Evolutionary conservation across 352 stramenopile species (phyloP), one percentile per base, ranked within the genome.

Genomic region (Globisporangium splendens): DNA sequence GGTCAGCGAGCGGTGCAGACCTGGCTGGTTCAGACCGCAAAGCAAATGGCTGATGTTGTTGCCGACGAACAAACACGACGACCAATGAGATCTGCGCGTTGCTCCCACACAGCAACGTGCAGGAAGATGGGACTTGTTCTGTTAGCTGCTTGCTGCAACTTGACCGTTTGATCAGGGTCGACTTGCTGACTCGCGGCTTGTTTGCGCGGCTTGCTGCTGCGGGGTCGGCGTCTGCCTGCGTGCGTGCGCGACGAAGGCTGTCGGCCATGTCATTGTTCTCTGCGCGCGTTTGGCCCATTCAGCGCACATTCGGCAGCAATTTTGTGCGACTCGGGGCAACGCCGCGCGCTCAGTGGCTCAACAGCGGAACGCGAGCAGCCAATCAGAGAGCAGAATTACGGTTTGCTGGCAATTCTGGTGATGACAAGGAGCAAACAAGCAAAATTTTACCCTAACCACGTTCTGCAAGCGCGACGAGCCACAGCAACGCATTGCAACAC

Each of bases 351-450:
- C 42, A 59, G 28, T 60, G 54, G 54, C 31, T 38, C 28, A 28
- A 43, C 53, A n/a, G 31, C 28, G 33, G 14, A 60, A 41, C 33
- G 20, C 12, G 6, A 2, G 7, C 7, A 14, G 20, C 54, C 54
- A 61, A 61, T 61, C 54, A 61, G 18, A 20, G 18, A 4, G 7
- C 44, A n/a, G 44, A 2, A 48, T 48, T 21, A 0, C 31, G 2
- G 14, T 54, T 54, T 54, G 54, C 46, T 61, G 54, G 44, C 54
- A 61, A 49, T 54, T 61, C 24, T 48, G 15, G 28, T 49, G 20
- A 50, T 59, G 24, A 43, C 54, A 49, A 60, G 42, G 24, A n/a
- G 2, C 39, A n/a, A 44, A 35, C 28, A 35, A 35, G 5, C n/a
- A n/a, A n/a, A n/a, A n/a, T n/a, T 12, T 41, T 41, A 13, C 39